These are phyloP conservation scores for Eucalyptus sp. DNA, from an alignment of 345 rosid genomes.

Conservation along the genomic window DNA sequence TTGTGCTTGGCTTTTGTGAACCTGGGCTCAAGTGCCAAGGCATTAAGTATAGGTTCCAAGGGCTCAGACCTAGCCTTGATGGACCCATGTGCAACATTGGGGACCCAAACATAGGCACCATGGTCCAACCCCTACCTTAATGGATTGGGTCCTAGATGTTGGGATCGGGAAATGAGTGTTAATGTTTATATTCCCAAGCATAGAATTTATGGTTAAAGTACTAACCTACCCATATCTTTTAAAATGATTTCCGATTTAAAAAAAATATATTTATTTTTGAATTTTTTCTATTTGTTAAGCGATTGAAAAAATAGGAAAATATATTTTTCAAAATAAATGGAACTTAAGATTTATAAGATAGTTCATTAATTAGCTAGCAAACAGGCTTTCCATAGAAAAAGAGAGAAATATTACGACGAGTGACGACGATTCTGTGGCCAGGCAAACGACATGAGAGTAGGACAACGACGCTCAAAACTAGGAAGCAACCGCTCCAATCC, in stretches of 20 bases:
- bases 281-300: too few relatives aligned
- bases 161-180: too few relatives aligned
- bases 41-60: not conserved
- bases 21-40: rapidly evolving
- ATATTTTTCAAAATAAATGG: not conserved
- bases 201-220: too few relatives aligned
- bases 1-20: too few relatives aligned
- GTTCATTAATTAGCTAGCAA: not conserved
- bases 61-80: not conserved
- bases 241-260: too few relatives aligned
- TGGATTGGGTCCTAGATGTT: too few relatives aligned
- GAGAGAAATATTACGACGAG: not conserved
- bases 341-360: not conserved
- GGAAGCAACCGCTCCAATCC: not conserved
- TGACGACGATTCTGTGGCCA: not conserved
- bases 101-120: too few relatives aligned
- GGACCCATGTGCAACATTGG: too few relatives aligned
- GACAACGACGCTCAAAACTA: not conserved
- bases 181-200: too few relatives aligned
- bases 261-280: not conserved
- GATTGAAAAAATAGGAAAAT: too few relatives aligned
- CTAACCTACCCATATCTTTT: too few relatives aligned
- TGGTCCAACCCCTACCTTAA: too few relatives aligned
- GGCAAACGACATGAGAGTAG: not conserved
- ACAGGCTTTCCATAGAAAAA: not conserved